A percentile compares a stretch with the other conserved stretches of the same genome.
These are phyloP conservation scores for Daedaleopsis sinensis DNA, from an alignment of 768 basidiomycete species.

Conservation along the genomic window DNA sequence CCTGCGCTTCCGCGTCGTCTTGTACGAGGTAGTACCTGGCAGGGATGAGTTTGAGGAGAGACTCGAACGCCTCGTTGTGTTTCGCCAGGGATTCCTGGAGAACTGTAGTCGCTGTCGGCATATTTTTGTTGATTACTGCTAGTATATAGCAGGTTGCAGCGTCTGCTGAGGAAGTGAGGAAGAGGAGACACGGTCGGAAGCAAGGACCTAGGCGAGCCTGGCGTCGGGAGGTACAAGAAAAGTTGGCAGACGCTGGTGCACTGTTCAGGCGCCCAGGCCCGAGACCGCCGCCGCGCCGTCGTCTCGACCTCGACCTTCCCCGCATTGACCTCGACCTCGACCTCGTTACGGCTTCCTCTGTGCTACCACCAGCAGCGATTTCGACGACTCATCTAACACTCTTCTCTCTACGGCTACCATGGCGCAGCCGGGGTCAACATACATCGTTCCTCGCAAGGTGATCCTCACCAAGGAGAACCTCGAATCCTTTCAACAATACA, in stretches of 20 bases:
- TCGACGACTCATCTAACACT: not conserved
- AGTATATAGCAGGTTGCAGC: not conserved
- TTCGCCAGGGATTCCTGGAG: constrained; percentile 70
- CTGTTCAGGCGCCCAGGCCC: not conserved
- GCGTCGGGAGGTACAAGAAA: not conserved
- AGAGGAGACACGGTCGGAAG: not conserved
- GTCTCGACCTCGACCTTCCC: not conserved
- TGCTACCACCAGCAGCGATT: not conserved
- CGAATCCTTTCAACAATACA: constrained; percentile 75
- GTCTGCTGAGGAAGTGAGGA: no score
- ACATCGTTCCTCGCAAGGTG: constrained; percentile 56
- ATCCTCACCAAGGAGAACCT: constrained; percentile 82
- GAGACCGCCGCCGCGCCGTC: not conserved
- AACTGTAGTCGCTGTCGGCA: constrained; percentile 51
- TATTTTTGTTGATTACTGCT: constrained; percentile 24
- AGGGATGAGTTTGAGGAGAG: constrained; percentile 83
- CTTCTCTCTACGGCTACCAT: not conserved
- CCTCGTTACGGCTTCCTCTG: not conserved
- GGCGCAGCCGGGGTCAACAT: not conserved
- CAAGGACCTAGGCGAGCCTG: not conserved
- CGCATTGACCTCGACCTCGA: not conserved
- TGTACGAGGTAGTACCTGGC: constrained; percentile 83
- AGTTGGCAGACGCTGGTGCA: not conserved
- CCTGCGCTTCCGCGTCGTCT: constrained; percentile 71
- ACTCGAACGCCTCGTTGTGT: constrained; percentile 88